A percentile compares a stretch with the other conserved stretches of the same genome.
Evolutionary conservation across 371 early-diverging fungal species (phyloP).

Genomic region (Rhizopus arrhizus): DNA sequence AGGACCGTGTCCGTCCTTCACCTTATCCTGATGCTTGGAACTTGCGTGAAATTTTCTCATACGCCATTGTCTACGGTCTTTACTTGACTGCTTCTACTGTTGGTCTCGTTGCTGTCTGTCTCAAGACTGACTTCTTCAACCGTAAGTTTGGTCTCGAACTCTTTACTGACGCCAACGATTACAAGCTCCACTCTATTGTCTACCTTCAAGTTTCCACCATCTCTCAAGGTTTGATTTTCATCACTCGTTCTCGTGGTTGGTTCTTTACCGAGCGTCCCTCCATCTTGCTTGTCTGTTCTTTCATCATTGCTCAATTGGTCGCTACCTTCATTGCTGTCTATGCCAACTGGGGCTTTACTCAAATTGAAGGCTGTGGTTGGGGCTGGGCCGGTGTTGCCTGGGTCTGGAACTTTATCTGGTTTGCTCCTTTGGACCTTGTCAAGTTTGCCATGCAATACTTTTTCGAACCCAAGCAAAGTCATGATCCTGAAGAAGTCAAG

Average conservation of each 20-base stretch:
- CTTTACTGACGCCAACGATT: constrained; percentile 44
- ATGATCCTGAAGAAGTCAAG: constrained; percentile 12
- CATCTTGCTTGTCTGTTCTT: constrained; percentile 45
- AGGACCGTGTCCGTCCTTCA: constrained; percentile 59
- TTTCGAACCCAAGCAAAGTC: constrained; percentile 44
- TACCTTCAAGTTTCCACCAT: constrained; percentile 63
- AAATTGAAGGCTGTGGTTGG: constrained; percentile 59
- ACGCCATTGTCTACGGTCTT: constrained; percentile 57
- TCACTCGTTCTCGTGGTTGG: constrained; percentile 60
- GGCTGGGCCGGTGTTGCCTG: constrained; percentile 63
- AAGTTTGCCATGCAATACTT: constrained; percentile 67
- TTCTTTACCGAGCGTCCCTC: constrained; percentile 61
- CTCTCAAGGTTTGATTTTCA: constrained; percentile 62
- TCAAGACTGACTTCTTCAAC: constrained; percentile 49
- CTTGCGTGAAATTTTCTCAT: constrained; percentile 58
- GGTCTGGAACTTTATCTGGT: constrained; percentile 79
- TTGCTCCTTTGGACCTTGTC: constrained; percentile 67
- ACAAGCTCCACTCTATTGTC: constrained; percentile 52
- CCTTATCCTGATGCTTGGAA: constrained; percentile 62
- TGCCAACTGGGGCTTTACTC: constrained; percentile 63
- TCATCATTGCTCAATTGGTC: constrained; percentile 57
- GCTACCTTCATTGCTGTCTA: constrained; percentile 64
- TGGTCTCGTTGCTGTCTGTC: constrained; percentile 46
- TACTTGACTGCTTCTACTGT: constrained; percentile 61
- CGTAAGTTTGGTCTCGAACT: constrained; percentile 41